Evolutionary conservation across 2,329 filamentous ascomycete species (phyloP), one percentile per base, ranked within the genome.

Genomic region (Aspergillus tamarii): DNA sequence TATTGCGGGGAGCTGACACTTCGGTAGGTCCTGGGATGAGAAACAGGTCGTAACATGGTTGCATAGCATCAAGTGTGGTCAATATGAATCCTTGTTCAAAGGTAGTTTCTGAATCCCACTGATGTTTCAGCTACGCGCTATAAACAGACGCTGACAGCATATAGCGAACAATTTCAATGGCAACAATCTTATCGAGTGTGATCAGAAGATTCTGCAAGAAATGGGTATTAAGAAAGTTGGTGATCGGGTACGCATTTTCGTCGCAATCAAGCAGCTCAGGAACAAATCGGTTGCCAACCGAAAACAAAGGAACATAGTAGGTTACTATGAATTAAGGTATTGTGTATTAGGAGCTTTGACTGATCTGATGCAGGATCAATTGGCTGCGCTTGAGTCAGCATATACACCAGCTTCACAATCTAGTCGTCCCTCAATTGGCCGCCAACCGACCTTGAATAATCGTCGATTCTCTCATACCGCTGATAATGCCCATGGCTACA

Each of bases 191-290:
- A 85, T 99, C 70, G 95, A 99, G 80, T 94, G 97, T 85, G 95
- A 99, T 79, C 96, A 97, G 83, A 90, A 93, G 61, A 93, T 96
- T 46, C 85, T 99, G 67, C 96, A 97, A 79, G 95, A 99, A 78
- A 96, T 99, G 88, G 95, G 95, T 50, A 94, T 99, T 71, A 96
- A 97, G 71, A 99, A 98, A 80, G 92, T 99, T 68, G 95, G 95
- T 67, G 95, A 99, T 78, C 89, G 95, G 60, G 94, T 99, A 41
- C 91, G 94, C 67, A 90, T 99, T 65, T 94, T 93, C 73, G 85
- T 94, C 66, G 89, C 90, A 69, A 93, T 94, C 75, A 94, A 94
- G 81, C 91, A 93, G 77, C 83, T 95, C 62, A 85, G 92, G 68
- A 93, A 89, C 61, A 92, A 89, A 77, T 87, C 90, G 6, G 90